A percentile compares a stretch with the other conserved stretches of the same genome.
Conservation (phyloP, 306 rosid species). For the Inga laurina region DNA sequence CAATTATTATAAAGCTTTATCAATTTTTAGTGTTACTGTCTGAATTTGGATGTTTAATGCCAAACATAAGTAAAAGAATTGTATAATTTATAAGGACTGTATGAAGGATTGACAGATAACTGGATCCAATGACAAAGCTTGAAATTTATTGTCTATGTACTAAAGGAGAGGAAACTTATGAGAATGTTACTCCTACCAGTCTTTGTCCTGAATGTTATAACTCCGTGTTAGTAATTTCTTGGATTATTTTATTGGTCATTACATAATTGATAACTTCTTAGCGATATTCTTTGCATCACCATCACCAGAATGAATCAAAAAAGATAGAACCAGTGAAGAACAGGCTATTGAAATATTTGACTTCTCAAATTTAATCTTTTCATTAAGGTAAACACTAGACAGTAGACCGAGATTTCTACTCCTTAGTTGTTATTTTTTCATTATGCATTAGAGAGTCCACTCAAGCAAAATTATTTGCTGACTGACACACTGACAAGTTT, state of each 20-base stretch:
- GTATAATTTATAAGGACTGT: neutral
- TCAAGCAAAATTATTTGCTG: constrained; percentile 2
- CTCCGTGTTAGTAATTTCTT: neutral
- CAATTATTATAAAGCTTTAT: neutral
- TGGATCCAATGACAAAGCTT: neutral
- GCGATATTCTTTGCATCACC: neutral
- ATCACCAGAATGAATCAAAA: neutral
- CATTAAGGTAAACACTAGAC: neutral
- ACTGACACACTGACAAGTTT: neutral
- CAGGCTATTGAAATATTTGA: neutral
- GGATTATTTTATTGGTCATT: neutral
- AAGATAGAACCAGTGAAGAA: neutral
- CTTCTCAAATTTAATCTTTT: neutral
- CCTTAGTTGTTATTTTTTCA: neutral
- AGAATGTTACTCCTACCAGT: neutral
- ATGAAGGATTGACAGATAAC: neutral
- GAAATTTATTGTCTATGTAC: neutral
- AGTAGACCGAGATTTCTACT: constrained; percentile 15
- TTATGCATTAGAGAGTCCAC: neutral
- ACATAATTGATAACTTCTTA: neutral
- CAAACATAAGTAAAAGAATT: neutral
- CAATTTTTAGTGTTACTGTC: neutral
- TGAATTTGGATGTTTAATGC: neutral
- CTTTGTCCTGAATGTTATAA: neutral
- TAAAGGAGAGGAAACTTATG: neutral